Evolutionary conservation across 2,329 filamentous ascomycete genomes (phyloP).

Genomic region (Xylaria sp.): DNA sequence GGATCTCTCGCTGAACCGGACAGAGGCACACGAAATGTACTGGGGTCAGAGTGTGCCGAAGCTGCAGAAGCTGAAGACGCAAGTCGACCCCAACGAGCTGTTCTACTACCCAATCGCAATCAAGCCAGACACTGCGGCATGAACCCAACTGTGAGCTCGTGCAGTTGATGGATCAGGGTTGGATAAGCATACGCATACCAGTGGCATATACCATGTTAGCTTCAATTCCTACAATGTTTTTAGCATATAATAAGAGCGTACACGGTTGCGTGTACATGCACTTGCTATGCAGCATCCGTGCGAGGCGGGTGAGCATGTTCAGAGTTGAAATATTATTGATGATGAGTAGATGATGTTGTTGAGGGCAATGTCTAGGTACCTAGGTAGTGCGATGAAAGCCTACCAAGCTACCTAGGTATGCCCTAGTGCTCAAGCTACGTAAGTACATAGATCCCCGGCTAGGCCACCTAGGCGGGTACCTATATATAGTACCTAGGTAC

Average conservation of each 20-base stretch:
- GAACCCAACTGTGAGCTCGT: background rate
- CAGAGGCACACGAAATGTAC: constrained; percentile 55
- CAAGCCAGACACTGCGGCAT: constrained; percentile 23
- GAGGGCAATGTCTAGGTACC: no score
- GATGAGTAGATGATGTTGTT: no score
- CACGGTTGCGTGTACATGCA: no score
- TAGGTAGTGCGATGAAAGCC: no score
- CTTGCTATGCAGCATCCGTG: background rate
- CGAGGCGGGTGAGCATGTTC: background rate
- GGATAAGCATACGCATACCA: background rate
- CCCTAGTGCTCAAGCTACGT: no score
- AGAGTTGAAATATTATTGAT: background rate
- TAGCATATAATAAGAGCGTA: constrained; percentile 13
- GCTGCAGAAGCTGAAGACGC: constrained; percentile 47
- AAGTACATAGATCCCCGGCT: no score
- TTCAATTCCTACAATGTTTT: constrained; percentile 10
- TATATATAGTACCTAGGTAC: no score
- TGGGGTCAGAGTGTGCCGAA: constrained; percentile 49
- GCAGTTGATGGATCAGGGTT: background rate
- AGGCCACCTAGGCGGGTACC: no score
- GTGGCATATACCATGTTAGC: background rate
- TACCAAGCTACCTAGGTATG: no score
- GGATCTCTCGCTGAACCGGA: constrained; percentile 53
- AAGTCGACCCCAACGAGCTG: constrained; percentile 47
- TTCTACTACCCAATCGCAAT: constrained; percentile 50